Percentiles rank a stretch among this genome's conserved stretches.
These are phyloP conservation scores for Trypanosomatidae sp. DNA, from an alignment of 208 protist genomes.

Conservation along the genomic window DNA sequence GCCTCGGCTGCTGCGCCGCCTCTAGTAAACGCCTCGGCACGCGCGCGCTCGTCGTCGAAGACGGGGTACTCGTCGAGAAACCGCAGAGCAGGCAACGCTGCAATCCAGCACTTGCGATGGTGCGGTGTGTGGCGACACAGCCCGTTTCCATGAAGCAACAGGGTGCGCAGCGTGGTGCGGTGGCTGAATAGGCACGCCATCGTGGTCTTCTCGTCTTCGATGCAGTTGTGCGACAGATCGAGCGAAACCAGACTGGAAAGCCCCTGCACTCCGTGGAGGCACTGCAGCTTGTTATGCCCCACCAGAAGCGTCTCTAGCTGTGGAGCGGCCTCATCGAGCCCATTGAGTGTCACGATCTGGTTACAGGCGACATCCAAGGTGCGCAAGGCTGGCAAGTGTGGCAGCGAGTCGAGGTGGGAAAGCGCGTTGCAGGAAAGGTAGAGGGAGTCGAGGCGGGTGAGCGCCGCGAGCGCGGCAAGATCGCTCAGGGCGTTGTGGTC, in stretches of 20 bases:
- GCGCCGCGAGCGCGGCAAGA: slow-evolving; percentile 68
- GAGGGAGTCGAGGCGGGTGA: slow-evolving; percentile 65
- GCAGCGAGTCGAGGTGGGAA: slow-evolving; percentile 54
- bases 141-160: slow-evolving; percentile 84
- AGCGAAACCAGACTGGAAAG: slow-evolving; percentile 32
- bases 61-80: slow-evolving; percentile 81
- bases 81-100: slow-evolving; percentile 41
- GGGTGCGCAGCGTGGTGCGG: slow-evolving; percentile 54
- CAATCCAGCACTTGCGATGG: slow-evolving; percentile 89
- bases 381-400: slow-evolving; percentile 52
- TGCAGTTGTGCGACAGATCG: slow-evolving; percentile 72
- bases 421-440: slow-evolving; percentile 91
- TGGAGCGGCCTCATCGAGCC: slow-evolving; percentile 39
- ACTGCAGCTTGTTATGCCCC: slow-evolving; percentile 46
- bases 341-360: slow-evolving; percentile 35
- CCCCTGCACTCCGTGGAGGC: slow-evolving; percentile 10
- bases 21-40: slow-evolving; percentile 61
- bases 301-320: slow-evolving; percentile 58
- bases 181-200: slow-evolving; percentile 21
- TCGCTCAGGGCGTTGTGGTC: slow-evolving; percentile 88
- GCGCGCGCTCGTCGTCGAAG: slow-evolving; percentile 61
- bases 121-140: slow-evolving; percentile 38
- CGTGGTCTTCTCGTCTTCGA: slow-evolving; percentile 33
- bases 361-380: slow-evolving; percentile 91
- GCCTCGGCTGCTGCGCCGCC: slow-evolving; percentile 54